A percentile compares a stretch with the other conserved stretches of the same genome.
phyloP scores from a whole-genome alignment of 225 moss, liverwort and hornwort genomes.

The Polytrichum formosum region DNA sequence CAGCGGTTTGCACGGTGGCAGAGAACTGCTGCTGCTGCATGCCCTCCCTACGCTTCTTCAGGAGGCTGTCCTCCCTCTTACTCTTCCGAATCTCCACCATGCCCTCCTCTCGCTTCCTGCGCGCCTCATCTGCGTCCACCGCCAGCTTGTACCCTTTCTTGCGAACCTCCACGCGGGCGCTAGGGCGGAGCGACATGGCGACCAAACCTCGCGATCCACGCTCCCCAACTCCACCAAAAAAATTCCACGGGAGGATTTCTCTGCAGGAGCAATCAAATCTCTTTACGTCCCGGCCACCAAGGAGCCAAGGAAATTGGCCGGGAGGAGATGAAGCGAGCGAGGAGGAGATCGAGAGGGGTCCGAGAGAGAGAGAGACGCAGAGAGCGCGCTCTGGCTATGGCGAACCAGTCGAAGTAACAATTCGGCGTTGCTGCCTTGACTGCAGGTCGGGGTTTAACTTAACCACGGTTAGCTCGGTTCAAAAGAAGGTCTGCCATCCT shows the following conservation, averaged over 20 bases:
- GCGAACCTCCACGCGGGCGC: slow-evolving; percentile 62
- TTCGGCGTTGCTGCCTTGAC: too few relatives aligned
- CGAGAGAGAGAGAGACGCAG: background rate
- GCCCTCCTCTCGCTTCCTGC: slow-evolving; percentile 63
- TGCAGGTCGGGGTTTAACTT: too few relatives aligned
- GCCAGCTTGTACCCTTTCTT: slow-evolving; percentile 74
- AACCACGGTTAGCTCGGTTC: too few relatives aligned
- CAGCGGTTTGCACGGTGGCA: slow-evolving; percentile 36
- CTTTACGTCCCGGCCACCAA: background rate
- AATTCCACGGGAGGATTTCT: background rate
- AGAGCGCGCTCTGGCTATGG: background rate
- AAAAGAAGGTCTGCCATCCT: too few relatives aligned
- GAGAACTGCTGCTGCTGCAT: slow-evolving; percentile 59
- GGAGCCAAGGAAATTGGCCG: background rate
- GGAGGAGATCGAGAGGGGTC: background rate
- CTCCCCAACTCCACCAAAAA: background rate
- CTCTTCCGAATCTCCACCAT: slow-evolving; percentile 72
- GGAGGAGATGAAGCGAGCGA: background rate
- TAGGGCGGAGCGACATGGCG: slow-evolving; percentile 61
- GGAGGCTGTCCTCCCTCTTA: slow-evolving; percentile 60
- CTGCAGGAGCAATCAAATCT: too few relatives aligned
- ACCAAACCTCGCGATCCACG: background rate
- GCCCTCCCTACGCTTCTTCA: slow-evolving; percentile 57
- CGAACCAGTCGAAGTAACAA: too few relatives aligned
- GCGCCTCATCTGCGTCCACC: slow-evolving; percentile 63